Evolutionary conservation across 352 stramenopile genomes (phyloP).

Genomic region (Pythium sp.): DNA sequence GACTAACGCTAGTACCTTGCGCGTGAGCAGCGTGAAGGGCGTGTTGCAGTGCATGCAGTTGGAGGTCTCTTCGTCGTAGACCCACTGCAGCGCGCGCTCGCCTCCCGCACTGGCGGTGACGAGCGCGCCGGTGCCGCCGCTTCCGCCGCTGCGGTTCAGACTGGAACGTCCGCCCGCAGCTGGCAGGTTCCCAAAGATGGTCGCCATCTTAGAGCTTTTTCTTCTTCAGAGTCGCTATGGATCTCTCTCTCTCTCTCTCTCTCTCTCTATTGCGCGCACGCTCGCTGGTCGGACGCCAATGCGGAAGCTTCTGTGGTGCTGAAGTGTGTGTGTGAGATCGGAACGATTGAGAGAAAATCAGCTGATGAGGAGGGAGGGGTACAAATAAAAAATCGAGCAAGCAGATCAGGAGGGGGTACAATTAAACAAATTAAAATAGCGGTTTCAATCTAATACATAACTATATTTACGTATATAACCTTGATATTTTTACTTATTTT

Average conservation of each 20-base stretch:
- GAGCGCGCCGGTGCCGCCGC: slow-evolving; percentile 28
- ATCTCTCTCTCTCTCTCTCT: not conserved
- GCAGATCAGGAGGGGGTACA: not conserved
- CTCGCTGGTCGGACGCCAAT: not conserved
- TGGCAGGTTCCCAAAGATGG: slow-evolving; percentile 70
- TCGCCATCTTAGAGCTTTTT: slow-evolving; percentile 38
- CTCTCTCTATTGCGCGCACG: too few relatives aligned
- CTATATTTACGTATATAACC: not conserved
- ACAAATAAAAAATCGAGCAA: not conserved
- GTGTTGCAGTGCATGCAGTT: slow-evolving; percentile 90
- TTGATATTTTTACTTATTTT: too few relatives aligned
- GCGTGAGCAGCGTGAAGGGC: slow-evolving; percentile 75
- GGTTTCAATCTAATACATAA: not conserved
- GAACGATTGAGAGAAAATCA: not conserved
- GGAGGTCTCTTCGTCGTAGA: slow-evolving; percentile 80
- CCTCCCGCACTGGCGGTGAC: slow-evolving; percentile 23
- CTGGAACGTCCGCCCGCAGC: slow-evolving; percentile 47
- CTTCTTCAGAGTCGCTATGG: not conserved
- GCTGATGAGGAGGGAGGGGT: not conserved
- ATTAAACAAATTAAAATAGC: not conserved
- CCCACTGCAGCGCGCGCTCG: slow-evolving; percentile 74
- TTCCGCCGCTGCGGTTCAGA: slow-evolving; percentile 23
- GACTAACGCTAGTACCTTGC: slow-evolving; percentile 46
- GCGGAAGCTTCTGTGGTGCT: not conserved
- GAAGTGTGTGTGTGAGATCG: not conserved